A percentile compares a stretch with the other conserved stretches of the same genome.
Evolutionary conservation across 2,329 filamentous ascomycete genomes (phyloP).

Genomic region (Pyrenophora tritici-repentis): DNA sequence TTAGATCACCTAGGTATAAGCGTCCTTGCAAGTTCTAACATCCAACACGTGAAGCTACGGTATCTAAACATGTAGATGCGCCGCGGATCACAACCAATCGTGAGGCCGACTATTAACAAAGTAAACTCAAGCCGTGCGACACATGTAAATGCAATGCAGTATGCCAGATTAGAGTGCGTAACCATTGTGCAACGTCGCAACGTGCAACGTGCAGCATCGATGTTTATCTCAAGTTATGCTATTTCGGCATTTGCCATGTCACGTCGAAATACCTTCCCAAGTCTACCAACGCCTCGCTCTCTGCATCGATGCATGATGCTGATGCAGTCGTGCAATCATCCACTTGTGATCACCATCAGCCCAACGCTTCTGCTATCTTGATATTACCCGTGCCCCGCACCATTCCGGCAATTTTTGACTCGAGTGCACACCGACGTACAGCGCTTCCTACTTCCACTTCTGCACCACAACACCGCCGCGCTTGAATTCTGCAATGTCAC

Average conservation of each 20-base stretch:
- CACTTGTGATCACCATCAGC: too few relatives aligned
- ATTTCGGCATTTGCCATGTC: neutral
- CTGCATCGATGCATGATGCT: too few relatives aligned
- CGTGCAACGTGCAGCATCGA: slow-evolving; percentile 6
- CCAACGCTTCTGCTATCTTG: neutral
- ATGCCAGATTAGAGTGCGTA: slow-evolving; percentile 1
- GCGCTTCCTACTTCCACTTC: slow-evolving; percentile 53
- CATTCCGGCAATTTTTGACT: neutral
- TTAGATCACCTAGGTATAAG: too few relatives aligned
- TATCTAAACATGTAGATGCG: too few relatives aligned
- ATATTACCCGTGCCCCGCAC: neutral
- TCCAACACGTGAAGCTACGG: too few relatives aligned
- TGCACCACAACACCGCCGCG: slow-evolving; percentile 61
- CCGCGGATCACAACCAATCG: neutral
- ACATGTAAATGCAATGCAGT: slow-evolving; percentile 6
- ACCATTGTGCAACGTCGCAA: slow-evolving; percentile 4
- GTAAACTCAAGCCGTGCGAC: slow-evolving; percentile 5
- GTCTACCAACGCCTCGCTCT: neutral
- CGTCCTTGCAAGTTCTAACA: too few relatives aligned
- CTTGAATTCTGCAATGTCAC: slow-evolving; percentile 57
- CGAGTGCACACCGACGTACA: neutral
- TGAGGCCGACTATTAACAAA: neutral
- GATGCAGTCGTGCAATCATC: neutral
- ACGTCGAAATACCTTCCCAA: neutral
- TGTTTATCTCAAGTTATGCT: slow-evolving; percentile 3